phyloP scores from a whole-genome alignment of 352 stramenopile species.

The Globisporangium carolinianum region DNA sequence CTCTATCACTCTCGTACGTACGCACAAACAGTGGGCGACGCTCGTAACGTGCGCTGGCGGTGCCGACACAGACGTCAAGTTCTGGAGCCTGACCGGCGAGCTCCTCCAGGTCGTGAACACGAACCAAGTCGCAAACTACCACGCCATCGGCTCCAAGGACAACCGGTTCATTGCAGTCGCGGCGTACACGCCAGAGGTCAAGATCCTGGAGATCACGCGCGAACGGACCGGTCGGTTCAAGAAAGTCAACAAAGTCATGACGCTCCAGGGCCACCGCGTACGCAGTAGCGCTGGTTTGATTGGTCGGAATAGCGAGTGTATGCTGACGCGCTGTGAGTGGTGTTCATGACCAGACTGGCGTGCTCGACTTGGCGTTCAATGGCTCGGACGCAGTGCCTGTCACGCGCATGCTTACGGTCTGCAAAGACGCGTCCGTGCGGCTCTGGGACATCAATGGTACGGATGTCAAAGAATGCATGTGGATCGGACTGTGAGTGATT shows the following conservation, averaged over 20 bases:
- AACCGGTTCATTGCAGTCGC: slow-evolving; percentile 77
- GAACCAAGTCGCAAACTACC: slow-evolving; percentile 78
- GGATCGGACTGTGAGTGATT: too few relatives aligned
- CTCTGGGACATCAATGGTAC: slow-evolving; percentile 80
- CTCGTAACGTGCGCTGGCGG: slow-evolving; percentile 67
- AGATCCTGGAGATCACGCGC: slow-evolving; percentile 77
- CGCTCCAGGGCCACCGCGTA: slow-evolving; percentile 70
- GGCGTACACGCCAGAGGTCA: slow-evolving; percentile 76
- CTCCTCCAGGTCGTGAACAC: slow-evolving; percentile 71
- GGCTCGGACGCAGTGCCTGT: slow-evolving; percentile 64
- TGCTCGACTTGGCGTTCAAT: slow-evolving; percentile 72
- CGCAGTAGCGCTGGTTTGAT: not conserved
- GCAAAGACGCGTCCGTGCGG: slow-evolving; percentile 68
- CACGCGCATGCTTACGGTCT: slow-evolving; percentile 68
- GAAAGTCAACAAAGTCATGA: slow-evolving; percentile 82
- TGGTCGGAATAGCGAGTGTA: not conserved
- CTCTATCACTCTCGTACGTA: not conserved
- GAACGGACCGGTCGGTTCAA: slow-evolving; percentile 74
- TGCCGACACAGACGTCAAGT: slow-evolving; percentile 77
- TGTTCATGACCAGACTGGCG: slow-evolving; percentile 34
- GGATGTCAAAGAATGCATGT: not conserved
- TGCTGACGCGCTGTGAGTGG: too few relatives aligned
- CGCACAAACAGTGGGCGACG: slow-evolving; percentile 42
- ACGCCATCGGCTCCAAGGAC: slow-evolving; percentile 74
- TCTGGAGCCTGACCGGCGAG: slow-evolving; percentile 63